Percentiles rank a stretch among this genome's conserved stretches.
phyloP scores from a whole-genome alignment of 352 stramenopile species.

The Peronospora belbahrii region DNA sequence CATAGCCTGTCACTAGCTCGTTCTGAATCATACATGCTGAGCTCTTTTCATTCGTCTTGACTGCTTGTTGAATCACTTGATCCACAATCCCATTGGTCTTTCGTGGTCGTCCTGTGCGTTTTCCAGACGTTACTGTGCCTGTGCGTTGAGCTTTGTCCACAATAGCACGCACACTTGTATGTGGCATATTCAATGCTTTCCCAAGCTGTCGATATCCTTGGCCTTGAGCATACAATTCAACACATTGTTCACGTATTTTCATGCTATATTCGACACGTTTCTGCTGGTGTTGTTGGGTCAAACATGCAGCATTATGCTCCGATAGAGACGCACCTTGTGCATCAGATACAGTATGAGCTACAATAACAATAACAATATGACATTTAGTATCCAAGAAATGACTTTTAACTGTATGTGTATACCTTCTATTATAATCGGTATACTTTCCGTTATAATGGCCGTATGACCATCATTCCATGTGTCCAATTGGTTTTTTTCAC shows the following conservation, averaged over 20 bases:
- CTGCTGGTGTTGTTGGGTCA: slow-evolving; percentile 5
- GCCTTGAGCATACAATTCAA: slow-evolving; percentile 41
- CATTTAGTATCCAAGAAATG: no score
- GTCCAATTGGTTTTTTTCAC: no score
- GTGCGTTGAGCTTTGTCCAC: slow-evolving; percentile 56
- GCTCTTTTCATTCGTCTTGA: slow-evolving; percentile 49
- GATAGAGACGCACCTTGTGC: no score
- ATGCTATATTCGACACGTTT: slow-evolving; percentile 58
- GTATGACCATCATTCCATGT: no score
- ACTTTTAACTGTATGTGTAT: no score
- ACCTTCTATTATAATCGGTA: no score
- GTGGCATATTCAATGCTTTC: slow-evolving; percentile 51
- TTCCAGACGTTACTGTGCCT: slow-evolving; percentile 35
- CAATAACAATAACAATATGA: no score
- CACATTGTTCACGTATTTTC: slow-evolving; percentile 45
- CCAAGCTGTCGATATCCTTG: slow-evolving; percentile 55
- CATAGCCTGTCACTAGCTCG: slow-evolving; percentile 35
- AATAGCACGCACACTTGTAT: slow-evolving; percentile 67
- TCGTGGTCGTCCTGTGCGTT: slow-evolving; percentile 46
- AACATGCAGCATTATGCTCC: neutral
- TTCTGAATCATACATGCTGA: slow-evolving; percentile 54
- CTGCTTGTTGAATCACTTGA: slow-evolving; percentile 53
- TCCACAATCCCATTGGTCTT: slow-evolving; percentile 63
- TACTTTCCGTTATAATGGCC: no score
- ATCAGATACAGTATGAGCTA: no score